Conservation (phyloP, 495 filamentous ascomycete genomes). For the Halenospora varia region DNA sequence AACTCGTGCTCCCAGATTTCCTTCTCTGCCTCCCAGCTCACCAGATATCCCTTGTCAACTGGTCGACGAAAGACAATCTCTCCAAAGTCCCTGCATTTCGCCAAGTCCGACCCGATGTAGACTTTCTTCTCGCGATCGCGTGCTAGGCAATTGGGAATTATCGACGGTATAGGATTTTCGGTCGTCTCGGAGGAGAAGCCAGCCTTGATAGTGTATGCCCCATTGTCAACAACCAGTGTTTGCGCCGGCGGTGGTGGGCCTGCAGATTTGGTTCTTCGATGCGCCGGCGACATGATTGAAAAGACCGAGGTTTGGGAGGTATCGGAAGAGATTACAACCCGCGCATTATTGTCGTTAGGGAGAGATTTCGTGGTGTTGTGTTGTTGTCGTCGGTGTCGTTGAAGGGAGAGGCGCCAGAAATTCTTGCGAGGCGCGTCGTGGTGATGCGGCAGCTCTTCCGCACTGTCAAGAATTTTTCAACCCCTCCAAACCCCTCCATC, state of each 20-base stretch:
- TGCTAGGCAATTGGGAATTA: slow-evolving; percentile 86
- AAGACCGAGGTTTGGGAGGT: not conserved
- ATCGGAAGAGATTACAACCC: too few species aligned
- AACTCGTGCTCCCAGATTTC: slow-evolving; percentile 95
- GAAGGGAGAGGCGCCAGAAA: not conserved
- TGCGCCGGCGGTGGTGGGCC: slow-evolving; percentile 48
- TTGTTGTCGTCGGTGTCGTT: not conserved
- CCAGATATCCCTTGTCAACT: slow-evolving; percentile 91
- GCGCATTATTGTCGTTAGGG: too few species aligned
- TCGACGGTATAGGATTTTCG: slow-evolving; percentile 23
- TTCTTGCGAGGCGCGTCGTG: not conserved
- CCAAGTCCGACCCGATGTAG: slow-evolving; percentile 78
- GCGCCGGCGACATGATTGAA: slow-evolving; percentile 25
- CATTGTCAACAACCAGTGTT: slow-evolving; percentile 92
- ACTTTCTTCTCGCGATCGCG: slow-evolving; percentile 73
- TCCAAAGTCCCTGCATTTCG: slow-evolving; percentile 80
- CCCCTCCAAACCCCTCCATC: not conserved
- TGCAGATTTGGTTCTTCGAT: slow-evolving; percentile 35
- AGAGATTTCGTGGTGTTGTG: not conserved
- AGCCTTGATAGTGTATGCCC: slow-evolving; percentile 89
- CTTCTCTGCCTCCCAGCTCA: slow-evolving; percentile 95
- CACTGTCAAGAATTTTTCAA: not conserved
- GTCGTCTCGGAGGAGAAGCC: slow-evolving; percentile 54
- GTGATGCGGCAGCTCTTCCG: not conserved
- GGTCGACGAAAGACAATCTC: slow-evolving; percentile 84